phyloP scores from a whole-genome alignment of 331 rosid genomes.

The Phaseolus coccineus region DNA sequence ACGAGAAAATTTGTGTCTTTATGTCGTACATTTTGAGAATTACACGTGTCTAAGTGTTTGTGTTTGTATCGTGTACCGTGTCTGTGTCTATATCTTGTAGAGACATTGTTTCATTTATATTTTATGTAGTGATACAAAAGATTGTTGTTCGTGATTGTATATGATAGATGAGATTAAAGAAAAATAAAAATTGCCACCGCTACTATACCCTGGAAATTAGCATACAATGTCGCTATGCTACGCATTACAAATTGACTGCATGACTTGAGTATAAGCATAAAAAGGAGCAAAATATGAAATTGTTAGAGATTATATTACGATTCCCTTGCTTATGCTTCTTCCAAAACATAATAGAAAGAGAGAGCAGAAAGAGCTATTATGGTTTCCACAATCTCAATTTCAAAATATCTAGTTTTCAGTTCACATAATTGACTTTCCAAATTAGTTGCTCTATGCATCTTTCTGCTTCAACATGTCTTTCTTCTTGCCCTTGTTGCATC shows the following conservation, averaged over 20 bases:
- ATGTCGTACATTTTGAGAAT: no score
- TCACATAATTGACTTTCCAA: neutral
- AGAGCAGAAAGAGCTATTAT: neutral
- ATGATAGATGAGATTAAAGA: no score
- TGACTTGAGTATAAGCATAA: slow-evolving; percentile 16
- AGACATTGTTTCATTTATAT: no score
- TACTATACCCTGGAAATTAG: neutral
- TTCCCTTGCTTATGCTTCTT: slow-evolving; percentile 29
- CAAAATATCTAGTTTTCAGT: neutral
- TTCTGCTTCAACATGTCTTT: neutral
- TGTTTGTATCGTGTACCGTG: no score
- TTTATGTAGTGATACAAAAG: no score
- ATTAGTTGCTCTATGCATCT: neutral
- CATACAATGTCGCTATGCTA: neutral
- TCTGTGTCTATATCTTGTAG: no score
- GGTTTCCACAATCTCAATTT: neutral
- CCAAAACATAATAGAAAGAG: neutral
- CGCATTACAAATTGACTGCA: neutral
- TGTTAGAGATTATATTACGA: slow-evolving; percentile 10
- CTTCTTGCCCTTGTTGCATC: neutral
- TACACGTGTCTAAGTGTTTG: no score
- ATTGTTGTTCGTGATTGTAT: no score
- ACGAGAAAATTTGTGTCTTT: no score
- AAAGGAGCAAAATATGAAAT: neutral
- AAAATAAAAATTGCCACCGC: neutral